Evolutionary conservation across 495 filamentous ascomycete species (phyloP).

Genomic region (Glonium stellatum): DNA sequence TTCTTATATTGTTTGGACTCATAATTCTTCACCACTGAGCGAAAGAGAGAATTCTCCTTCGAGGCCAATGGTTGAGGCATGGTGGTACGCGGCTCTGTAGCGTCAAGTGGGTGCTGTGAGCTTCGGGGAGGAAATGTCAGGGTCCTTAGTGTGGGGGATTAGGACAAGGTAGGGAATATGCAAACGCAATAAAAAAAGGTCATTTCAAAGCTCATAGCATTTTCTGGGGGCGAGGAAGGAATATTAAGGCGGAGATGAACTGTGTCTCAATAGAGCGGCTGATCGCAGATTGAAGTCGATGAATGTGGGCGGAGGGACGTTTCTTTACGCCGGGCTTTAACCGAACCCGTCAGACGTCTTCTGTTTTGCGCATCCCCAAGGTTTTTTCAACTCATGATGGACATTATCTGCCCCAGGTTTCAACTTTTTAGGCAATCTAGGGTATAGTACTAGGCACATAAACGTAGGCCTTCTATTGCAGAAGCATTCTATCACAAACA

Average conservation of each 20-base stretch:
- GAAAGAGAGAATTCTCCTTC: conserved; percentile 91
- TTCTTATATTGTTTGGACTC: conserved; percentile 99
- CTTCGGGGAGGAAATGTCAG: not conserved
- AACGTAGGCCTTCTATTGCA: too few relatives aligned
- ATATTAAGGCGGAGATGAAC: not conserved
- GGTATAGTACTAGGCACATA: too few relatives aligned
- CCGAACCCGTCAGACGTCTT: not conserved
- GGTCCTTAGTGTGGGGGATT: not conserved
- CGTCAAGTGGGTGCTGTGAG: not conserved
- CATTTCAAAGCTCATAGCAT: conserved; percentile 3
- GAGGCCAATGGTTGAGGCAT: conserved; percentile 80
- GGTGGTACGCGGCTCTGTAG: conserved; percentile 9
- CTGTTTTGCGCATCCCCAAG: too few relatives aligned
- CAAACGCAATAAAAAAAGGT: not conserved
- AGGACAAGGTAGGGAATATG: not conserved
- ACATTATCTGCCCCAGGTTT: too few relatives aligned
- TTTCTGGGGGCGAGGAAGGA: not conserved
- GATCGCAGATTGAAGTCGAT: not conserved
- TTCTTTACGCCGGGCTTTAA: not conserved
- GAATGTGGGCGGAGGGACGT: not conserved
- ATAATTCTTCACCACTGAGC: conserved; percentile 87
- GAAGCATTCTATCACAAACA: too few relatives aligned
- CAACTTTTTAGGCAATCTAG: too few relatives aligned
- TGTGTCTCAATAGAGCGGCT: not conserved
- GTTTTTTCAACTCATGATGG: too few relatives aligned